Percentiles rank a stretch among this genome's conserved stretches.
Conservation (phyloP, 768 basidiomycete genomes). For the Baorangia bicolor region DNA sequence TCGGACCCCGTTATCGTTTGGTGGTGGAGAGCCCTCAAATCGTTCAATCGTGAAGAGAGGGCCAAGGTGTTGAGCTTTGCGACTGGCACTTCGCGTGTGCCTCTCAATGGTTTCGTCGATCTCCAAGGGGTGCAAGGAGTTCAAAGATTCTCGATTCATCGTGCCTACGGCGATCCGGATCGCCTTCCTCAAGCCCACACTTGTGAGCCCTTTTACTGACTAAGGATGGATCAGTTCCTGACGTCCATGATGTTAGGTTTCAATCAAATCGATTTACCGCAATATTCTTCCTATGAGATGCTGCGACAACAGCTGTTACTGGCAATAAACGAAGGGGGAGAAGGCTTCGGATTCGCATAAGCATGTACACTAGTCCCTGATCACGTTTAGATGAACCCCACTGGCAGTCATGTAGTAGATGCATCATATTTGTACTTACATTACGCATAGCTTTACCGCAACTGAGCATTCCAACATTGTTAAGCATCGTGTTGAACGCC, state of each 20-base stretch:
- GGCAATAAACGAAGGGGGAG: conserved; percentile 94
- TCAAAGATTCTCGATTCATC: conserved; percentile 94
- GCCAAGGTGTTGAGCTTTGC: conserved; percentile 98
- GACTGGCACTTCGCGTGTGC: conserved; percentile 89
- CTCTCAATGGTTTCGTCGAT: conserved; percentile 90
- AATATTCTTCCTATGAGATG: conserved; percentile 96
- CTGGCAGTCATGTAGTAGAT: conserved; percentile 30
- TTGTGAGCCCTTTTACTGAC: conserved; percentile 48
- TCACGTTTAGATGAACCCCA: conserved; percentile 15
- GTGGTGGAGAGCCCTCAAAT: conserved; percentile 99
- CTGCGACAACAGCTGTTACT: conserved; percentile 85
- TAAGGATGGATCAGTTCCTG: conserved; percentile 6
- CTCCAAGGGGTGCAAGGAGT: conserved; percentile 94
- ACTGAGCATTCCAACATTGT: background rate
- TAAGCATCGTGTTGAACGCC: background rate
- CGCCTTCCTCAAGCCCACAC: conserved; percentile 89
- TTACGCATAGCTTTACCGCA: conserved; percentile 19
- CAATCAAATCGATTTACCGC: conserved; percentile 93
- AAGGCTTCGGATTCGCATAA: conserved; percentile 87
- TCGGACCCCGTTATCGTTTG: conserved; percentile 96
- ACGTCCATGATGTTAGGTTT: conserved; percentile 55
- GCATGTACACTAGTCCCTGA: conserved; percentile 6
- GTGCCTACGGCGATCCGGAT: conserved; percentile 84
- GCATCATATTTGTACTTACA: conserved; percentile 37
- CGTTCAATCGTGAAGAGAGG: conserved; percentile 94